Conservation (phyloP, 164 flowering plant genomes). For the Vitis vinifera region DNA sequence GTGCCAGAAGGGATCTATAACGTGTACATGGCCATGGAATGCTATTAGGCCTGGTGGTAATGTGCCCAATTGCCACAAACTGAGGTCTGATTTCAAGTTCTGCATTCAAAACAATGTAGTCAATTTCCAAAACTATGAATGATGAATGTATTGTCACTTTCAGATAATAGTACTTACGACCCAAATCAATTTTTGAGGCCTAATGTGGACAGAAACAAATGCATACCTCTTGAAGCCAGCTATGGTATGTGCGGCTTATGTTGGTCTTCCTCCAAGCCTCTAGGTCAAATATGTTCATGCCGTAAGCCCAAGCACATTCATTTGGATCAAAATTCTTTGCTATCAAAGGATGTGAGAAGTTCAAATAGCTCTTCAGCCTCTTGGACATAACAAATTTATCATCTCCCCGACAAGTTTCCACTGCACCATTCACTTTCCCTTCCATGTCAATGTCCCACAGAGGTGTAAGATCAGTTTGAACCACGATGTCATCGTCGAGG, state of each 20-base stretch:
- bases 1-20: slow-evolving; percentile 94
- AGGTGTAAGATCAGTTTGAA: slow-evolving; percentile 85
- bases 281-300: slow-evolving; percentile 92
- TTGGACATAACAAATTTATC: slow-evolving; percentile 95
- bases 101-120: slow-evolving; percentile 27
- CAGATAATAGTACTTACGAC: too few species aligned
- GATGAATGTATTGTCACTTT: too few species aligned
- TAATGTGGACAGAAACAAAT: neutral
- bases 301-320: slow-evolving; percentile 99
- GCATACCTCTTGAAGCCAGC: slow-evolving; percentile 80
- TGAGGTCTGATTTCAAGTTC: slow-evolving; percentile 91
- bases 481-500: slow-evolving; percentile 90
- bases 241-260: slow-evolving; percentile 73
- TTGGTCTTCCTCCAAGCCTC: slow-evolving; percentile 90
- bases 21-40: slow-evolving; percentile 83
- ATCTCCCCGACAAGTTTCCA: slow-evolving; percentile 86
- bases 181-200: too few species aligned
- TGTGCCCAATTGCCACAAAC: slow-evolving; percentile 95
- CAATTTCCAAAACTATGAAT: too few species aligned
- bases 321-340: slow-evolving; percentile 62
- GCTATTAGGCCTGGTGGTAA: slow-evolving; percentile 95
- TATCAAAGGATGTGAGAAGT: slow-evolving; percentile 91
- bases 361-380: slow-evolving; percentile 78
- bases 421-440: slow-evolving; percentile 99
- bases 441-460: slow-evolving; percentile 91